Base-by-base conservation (phyloP, 306 rosid genomes). In the Chamaecrista fasciculata region DNA sequence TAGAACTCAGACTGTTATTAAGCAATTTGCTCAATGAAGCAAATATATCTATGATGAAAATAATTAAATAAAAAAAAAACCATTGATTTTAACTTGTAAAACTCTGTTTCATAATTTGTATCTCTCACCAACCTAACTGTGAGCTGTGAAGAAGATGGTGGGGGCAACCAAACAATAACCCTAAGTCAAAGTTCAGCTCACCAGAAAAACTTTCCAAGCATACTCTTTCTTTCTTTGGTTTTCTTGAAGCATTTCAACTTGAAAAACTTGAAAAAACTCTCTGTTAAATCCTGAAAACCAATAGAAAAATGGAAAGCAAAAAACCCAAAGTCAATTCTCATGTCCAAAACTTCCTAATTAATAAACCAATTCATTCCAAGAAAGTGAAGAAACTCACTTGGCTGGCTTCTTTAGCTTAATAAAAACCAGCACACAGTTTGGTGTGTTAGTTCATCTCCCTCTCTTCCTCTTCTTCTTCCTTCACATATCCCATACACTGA, bases 361-460 rank as follows among this genome's bases (percentile, higher is more conserved):
- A 33, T 61, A 49, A 23, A 40, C 24, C 44, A 77, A 60, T 79
- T 70, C 70, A 56, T 56, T 66, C 11, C 72, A 59, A 67, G 16
- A 73, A 43, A n/a, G n/a, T n/a, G n/a, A n/a, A n/a, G n/a, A n/a
- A n/a, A n/a, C n/a, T n/a, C n/a, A 74, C 66, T 66, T 39, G 33
- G 74, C 34, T 81, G 74, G 62, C 75, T 76, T 81, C 75, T 73
- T 70, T 62, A 18, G 58, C 65, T 63, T 69, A 71, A 47, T 73
- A 76, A 74, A 49, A 78, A 76, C 72, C 57, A 49, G 73, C 72
- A 55, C 58, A 40, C 2, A 82, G 77, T 82, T 89, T 86, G 96
- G 91, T 92, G 79, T 47, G 96, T 89, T 92, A 85, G 98, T 80
- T 90, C 82, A 92, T 86, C 98, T 77, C 69, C 86, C 66, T 59